These are phyloP conservation scores for Globisporangium alternatum DNA, from an alignment of 352 stramenopile genomes.

Conservation along the genomic window DNA sequence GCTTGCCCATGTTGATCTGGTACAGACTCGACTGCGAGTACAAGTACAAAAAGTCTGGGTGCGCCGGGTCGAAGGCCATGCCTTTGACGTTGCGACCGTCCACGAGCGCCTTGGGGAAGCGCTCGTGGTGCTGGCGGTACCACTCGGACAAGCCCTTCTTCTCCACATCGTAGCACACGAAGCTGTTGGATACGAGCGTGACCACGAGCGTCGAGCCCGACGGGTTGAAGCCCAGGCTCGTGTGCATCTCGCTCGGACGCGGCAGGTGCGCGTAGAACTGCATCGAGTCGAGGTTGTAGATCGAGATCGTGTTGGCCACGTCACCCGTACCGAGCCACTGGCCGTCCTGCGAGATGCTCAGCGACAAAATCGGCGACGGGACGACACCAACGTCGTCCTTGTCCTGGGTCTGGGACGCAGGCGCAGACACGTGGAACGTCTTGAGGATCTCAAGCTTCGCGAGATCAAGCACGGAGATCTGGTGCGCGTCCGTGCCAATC, in stretches of 20 bases:
- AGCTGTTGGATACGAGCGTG: constrained; percentile 80
- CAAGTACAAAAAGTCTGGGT: constrained; percentile 72
- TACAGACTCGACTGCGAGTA: constrained; percentile 81
- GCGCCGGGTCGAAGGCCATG: constrained; percentile 73
- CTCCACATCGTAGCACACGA: constrained; percentile 85
- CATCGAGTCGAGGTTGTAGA: constrained; percentile 89
- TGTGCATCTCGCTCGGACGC: constrained; percentile 68
- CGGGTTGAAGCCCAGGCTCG: constrained; percentile 73
- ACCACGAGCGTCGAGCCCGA: constrained; percentile 75
- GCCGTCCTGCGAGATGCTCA: constrained; percentile 74
- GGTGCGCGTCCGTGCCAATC: constrained; percentile 58
- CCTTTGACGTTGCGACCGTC: constrained; percentile 76
- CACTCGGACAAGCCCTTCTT: constrained; percentile 71
- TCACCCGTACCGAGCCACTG: constrained; percentile 79
- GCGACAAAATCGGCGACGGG: constrained; percentile 51
- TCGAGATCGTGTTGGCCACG: constrained; percentile 58
- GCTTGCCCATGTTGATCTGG: constrained; percentile 77
- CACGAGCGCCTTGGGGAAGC: constrained; percentile 72
- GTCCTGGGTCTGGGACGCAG: neutral
- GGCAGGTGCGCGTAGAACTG: constrained; percentile 73
- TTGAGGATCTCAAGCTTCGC: constrained; percentile 73
- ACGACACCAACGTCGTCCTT: constrained; percentile 18
- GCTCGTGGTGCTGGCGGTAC: constrained; percentile 67
- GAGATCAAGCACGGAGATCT: constrained; percentile 72
- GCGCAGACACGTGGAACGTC: constrained; percentile 51